Base-by-base conservation (phyloP, 2,329 filamentous ascomycete genomes). In the Sarocladium strictum region DNA sequence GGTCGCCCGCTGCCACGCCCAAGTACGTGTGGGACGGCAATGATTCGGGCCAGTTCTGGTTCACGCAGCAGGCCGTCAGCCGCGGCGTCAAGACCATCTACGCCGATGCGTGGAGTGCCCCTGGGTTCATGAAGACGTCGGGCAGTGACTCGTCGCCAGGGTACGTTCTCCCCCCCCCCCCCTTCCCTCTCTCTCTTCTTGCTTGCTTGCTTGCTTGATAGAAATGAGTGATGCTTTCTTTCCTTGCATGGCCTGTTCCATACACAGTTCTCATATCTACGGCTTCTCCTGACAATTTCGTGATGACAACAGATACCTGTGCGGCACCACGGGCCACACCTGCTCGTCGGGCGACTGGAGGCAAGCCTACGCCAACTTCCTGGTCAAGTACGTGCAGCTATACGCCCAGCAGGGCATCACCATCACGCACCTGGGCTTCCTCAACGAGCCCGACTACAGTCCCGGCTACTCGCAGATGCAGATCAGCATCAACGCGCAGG, bases 1-100 rank as follows among this genome's bases (percentile, higher is more conserved):
- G 76, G 2, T 66, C 66, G 2, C 72, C 76, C 1, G 64, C 58
- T 2, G 69, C 65, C 3, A 64, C 63, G 17, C 74, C 75, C 0
- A 62, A 67, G 11, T 80, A 79, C 54, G 61, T 64, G 11, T 78
- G 74, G 69, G 73, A 78, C 56, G 65, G 65, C 9, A 72, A 76
- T 52, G 74, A 79, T 54, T 64, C 66, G 12, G 75, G 76, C 6
- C 79, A 82, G 65, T 63, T 83, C 14, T 80, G 71, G 64, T 67
- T 83, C 37, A 72, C 73, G 7, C 69, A 81, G 63, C 68, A 78
- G 62, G 78, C 78, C 1, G 61, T 68, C 35, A 61, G 61, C 21
- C 71, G 72, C 40, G 70, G 70, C 1, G 67, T 73, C 17, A 64
- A 63, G 54, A 65, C 63, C 0, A 67, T 75, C 17, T 73, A 74